Base-by-base conservation (phyloP, 306 rosid species). In the Myrica gale region DNA sequence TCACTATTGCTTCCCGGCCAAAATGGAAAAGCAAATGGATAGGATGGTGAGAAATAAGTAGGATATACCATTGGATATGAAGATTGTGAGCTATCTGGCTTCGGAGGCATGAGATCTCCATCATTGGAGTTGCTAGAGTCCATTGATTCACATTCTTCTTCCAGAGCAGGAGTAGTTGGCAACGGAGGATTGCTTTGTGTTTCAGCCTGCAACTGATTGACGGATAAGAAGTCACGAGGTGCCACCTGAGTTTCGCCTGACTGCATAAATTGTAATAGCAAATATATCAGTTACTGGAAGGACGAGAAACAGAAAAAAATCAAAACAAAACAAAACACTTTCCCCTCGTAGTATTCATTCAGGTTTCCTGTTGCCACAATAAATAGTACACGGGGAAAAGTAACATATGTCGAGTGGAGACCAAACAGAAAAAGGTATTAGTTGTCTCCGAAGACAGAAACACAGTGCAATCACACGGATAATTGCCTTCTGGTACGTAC, bases 131-230 rank as follows among this genome's bases (percentile, higher is more conserved):
- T 92, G 39, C 88, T 84, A 50, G 99, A 95, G 70, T 91, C 93
- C 99, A 95, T 90, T 69, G 97, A 95, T 82, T 95, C 99, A 0
- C 96, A 90, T 77, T 92, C 98, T 87, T 95, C 96, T 3, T 92
- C 97, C 20, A 92, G 84, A 55, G 91, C 81, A 39, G 97, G 94
- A 76, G 96, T 88, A 65, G 86, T 89, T 74, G 92, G 92, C 90
- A 89, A 80, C 56, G 88, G 85, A 83, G 91, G 76, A 42, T 80
- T 91, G 85, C 88, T 83, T 79, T 83, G 94, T 48, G 83, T 73
- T 80, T 89, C 99, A 19, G 82, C 72, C 41, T 78, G 79, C 69
- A 57, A 77, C 75, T 80, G 80, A 61, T 82, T 83, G 69, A 81
- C 81, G 42, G 96, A 86, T 76, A 90, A 69, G 84, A 92, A 86